A percentile compares a stretch with the other conserved stretches of the same genome.
phyloP scores from a whole-genome alignment of 805 yeast genomes.

The Wickerhamiella sergipiensis region DNA sequence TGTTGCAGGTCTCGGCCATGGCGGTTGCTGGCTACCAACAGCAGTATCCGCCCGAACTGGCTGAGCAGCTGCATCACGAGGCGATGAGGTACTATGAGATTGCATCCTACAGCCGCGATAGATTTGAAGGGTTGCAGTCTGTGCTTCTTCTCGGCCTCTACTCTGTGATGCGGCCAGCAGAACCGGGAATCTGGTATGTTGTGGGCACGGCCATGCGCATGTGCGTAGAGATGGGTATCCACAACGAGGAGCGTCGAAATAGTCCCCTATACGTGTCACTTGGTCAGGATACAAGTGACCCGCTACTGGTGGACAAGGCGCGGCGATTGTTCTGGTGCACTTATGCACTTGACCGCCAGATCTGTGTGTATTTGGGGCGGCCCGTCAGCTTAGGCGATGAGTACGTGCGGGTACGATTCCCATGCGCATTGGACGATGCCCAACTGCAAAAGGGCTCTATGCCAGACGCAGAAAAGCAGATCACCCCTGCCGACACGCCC shows the following conservation, averaged over 20 bases:
- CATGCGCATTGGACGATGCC: conserved; percentile 59
- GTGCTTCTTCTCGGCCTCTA: conserved; percentile 53
- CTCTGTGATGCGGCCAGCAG: conserved; percentile 76
- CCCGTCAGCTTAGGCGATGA: conserved; percentile 86
- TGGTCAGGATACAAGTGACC: conserved; percentile 25
- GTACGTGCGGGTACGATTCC: conserved; percentile 55
- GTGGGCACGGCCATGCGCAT: conserved; percentile 67
- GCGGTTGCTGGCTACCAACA: conserved; percentile 63
- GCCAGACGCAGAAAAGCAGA: conserved; percentile 6
- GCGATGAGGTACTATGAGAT: conserved; percentile 38
- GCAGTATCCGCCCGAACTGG: conserved; percentile 47
- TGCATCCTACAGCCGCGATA: conserved; percentile 32
- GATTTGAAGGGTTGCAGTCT: conserved; percentile 62
- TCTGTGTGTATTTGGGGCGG: conserved; percentile 73
- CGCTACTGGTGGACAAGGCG: conserved; percentile 52
- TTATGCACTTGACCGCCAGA: conserved; percentile 72
- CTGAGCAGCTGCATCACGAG: conserved; percentile 53
- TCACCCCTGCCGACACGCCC: conserved; percentile 24
- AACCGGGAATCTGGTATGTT: conserved; percentile 88
- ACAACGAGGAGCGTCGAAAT: conserved; percentile 38
- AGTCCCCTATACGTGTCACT: conserved; percentile 12
- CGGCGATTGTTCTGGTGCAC: conserved; percentile 82
- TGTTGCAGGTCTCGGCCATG: conserved; percentile 68
- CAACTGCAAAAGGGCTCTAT: conserved; percentile 19
- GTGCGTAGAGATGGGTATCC: conserved; percentile 75